Evolutionary conservation across 2,329 filamentous ascomycete genomes (phyloP).

Genomic region (Pseudogymnoascus sp.): DNA sequence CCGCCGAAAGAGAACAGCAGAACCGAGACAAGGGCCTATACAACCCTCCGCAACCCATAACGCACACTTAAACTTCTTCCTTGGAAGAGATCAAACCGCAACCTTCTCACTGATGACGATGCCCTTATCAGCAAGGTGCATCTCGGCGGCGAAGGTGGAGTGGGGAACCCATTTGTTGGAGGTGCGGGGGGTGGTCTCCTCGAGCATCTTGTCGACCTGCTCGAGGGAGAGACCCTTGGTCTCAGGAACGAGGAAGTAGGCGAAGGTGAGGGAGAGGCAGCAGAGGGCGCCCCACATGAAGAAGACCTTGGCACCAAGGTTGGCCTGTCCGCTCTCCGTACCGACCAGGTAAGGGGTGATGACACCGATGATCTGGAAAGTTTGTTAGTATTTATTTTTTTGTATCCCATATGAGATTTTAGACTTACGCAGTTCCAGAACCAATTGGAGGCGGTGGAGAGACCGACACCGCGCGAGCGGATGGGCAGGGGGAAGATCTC

Average conservation of each 20-base stretch:
- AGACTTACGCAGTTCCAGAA: slow-evolving; percentile 60
- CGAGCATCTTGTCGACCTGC: slow-evolving; percentile 58
- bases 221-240: slow-evolving; percentile 65
- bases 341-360: slow-evolving; percentile 62
- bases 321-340: slow-evolving; percentile 48
- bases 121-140: slow-evolving; percentile 15
- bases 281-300: slow-evolving; percentile 56
- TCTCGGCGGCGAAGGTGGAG: slow-evolving; percentile 24
- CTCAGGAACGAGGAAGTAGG: slow-evolving; percentile 55
- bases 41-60: background rate
- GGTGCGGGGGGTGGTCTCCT: slow-evolving; percentile 36
- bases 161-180: slow-evolving; percentile 24
- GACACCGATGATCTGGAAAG: slow-evolving; percentile 56
- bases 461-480: slow-evolving; percentile 73
- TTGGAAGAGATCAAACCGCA: slow-evolving; percentile 16
- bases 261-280: slow-evolving; percentile 44
- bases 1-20: background rate
- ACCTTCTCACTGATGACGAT: slow-evolving; percentile 36
- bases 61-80: background rate
- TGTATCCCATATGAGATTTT: background rate
- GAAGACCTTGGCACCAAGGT: slow-evolving; percentile 61
- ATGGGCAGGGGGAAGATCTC: slow-evolving; percentile 83
- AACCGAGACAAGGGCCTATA: background rate
- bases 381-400: slow-evolving; percentile 13
- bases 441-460: slow-evolving; percentile 84